A percentile compares a stretch with the other conserved stretches of the same genome.
Evolutionary conservation across 2,329 filamentous ascomycete genomes (phyloP).

Genomic region (Septoria petroselini): DNA sequence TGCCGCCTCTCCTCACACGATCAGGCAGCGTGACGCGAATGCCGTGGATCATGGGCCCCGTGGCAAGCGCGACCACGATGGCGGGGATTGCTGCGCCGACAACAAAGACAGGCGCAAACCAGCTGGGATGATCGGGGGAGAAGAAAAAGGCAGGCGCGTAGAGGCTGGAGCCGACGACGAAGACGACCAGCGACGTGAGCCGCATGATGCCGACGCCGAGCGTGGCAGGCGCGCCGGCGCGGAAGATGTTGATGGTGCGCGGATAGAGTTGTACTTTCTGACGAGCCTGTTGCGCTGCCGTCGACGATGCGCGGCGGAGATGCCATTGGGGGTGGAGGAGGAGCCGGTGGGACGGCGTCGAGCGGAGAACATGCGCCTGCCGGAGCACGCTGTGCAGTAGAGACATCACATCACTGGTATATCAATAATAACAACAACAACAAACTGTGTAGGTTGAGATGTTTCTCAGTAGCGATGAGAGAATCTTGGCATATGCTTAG

Average conservation of each 20-base stretch:
- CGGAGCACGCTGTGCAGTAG: slow-evolving; percentile 20
- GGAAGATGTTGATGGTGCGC: slow-evolving; percentile 65
- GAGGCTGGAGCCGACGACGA: slow-evolving; percentile 59
- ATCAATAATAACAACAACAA: too few species aligned
- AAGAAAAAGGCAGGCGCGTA: slow-evolving; percentile 58
- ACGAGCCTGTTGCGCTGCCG: background rate
- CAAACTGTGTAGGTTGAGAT: too few species aligned
- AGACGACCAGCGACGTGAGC: slow-evolving; percentile 66
- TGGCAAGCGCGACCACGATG: slow-evolving; percentile 60
- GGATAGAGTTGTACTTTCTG: slow-evolving; percentile 45
- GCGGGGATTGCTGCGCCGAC: slow-evolving; percentile 63
- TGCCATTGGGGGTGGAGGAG: background rate
- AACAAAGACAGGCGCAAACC: slow-evolving; percentile 43
- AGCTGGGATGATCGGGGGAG: slow-evolving; percentile 44
- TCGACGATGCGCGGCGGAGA: background rate
- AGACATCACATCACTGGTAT: slow-evolving; percentile 33
- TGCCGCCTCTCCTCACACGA: slow-evolving; percentile 60
- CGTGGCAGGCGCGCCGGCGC: slow-evolving; percentile 65
- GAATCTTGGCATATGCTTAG: too few species aligned
- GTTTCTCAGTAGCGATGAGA: too few species aligned
- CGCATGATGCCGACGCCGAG: slow-evolving; percentile 69
- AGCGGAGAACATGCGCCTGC: slow-evolving; percentile 6
- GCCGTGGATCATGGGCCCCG: slow-evolving; percentile 68
- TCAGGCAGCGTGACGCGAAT: slow-evolving; percentile 67
- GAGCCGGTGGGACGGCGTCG: background rate